Conservation (phyloP, 345 rosid species). For the Rhodamnia rubescens region DNA sequence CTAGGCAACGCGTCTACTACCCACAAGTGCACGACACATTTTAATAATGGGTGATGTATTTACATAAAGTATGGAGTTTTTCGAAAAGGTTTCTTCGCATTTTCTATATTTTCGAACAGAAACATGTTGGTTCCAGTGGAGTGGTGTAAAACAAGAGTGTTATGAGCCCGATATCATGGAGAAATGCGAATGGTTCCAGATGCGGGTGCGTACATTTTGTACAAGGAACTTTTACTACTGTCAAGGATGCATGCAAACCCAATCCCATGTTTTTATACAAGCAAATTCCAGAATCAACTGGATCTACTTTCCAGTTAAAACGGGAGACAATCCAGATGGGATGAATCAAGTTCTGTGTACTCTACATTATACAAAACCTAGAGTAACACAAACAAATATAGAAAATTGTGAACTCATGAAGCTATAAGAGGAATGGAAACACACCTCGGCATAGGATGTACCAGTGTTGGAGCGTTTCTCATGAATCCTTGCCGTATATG, state of each 20-base stretch:
- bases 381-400: neutral
- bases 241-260: neutral
- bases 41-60: neutral
- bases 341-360: conserved; percentile 23
- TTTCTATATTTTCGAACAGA: neutral
- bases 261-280: neutral
- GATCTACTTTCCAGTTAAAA: neutral
- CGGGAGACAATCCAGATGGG: neutral
- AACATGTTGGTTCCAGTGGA: neutral
- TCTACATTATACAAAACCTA: neutral
- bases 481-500: conserved; percentile 43
- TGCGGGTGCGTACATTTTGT: neutral
- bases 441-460: conserved; percentile 47
- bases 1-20: neutral
- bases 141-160: neutral
- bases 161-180: neutral
- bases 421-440: neutral
- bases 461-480: conserved; percentile 51
- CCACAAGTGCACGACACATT: neutral
- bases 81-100: neutral
- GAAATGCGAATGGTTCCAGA: neutral
- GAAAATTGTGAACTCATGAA: neutral
- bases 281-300: neutral
- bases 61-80: neutral
- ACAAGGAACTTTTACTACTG: neutral